Evolutionary conservation across 345 rosid genomes (phyloP).

Genomic region (Microthlaspi erraticum): DNA sequence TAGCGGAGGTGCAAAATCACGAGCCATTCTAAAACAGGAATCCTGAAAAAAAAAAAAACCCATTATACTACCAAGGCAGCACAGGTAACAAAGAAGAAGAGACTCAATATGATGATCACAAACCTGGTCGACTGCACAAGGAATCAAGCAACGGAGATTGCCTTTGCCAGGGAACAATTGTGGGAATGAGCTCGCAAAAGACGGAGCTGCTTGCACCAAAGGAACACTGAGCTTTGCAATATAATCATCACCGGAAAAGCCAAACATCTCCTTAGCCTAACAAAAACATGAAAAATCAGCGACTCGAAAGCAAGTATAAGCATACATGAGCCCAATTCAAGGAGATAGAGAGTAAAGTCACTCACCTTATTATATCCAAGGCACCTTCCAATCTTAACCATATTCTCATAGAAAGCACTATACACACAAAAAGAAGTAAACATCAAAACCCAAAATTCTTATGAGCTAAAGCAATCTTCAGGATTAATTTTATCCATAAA

Average conservation of each 20-base stretch:
- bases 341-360: constrained; percentile 14
- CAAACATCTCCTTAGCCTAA: constrained; percentile 83
- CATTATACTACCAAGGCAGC: constrained; percentile 1
- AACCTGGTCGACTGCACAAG: constrained; percentile 96
- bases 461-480: too few relatives aligned
- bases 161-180: constrained; percentile 76
- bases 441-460: too few relatives aligned
- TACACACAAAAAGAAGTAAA: background rate
- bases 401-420: constrained; percentile 84
- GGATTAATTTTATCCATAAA: too few relatives aligned
- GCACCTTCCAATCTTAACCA: constrained; percentile 82
- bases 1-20: constrained; percentile 88
- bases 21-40: constrained; percentile 92
- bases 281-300: background rate
- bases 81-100: background rate
- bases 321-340: constrained; percentile 50
- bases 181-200: constrained; percentile 88
- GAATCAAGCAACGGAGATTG: constrained; percentile 84
- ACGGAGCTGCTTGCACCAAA: constrained; percentile 86
- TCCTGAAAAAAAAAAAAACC: constrained; percentile 57
- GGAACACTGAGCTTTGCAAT: constrained; percentile 92
- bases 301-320: background rate
- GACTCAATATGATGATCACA: too few relatives aligned
- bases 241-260: constrained; percentile 90
- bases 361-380: constrained; percentile 79